These are phyloP conservation scores for Circinella umbellata DNA, from an alignment of 371 early-diverging fungal species.

Conservation along the genomic window DNA sequence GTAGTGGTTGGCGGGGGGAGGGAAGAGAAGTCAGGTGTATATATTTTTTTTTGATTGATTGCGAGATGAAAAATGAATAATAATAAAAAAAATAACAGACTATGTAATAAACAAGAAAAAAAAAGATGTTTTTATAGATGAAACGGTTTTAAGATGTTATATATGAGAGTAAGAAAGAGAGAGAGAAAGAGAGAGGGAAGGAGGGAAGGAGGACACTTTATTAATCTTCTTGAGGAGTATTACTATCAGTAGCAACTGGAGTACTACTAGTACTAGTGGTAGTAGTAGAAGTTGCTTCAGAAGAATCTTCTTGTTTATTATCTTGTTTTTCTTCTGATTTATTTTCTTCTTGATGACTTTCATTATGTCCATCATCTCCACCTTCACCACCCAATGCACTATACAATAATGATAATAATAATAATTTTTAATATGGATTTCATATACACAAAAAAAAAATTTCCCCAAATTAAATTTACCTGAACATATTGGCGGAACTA, in stretches of 20 bases:
- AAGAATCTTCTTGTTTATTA: not conserved
- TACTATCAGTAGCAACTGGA: not conserved
- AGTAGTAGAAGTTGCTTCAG: not conserved
- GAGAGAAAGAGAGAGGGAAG: not conserved
- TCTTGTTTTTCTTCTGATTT: not conserved
- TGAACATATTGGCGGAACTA: constrained; percentile 61
- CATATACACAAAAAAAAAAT: too few relatives aligned
- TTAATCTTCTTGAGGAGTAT: constrained; percentile 2
- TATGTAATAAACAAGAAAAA: too few relatives aligned
- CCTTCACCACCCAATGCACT: constrained; percentile 19
- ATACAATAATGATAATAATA: too few relatives aligned
- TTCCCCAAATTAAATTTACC: constrained; percentile 18
- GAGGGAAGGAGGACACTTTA: not conserved
- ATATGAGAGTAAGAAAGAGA: not conserved
- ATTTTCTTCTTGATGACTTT: not conserved
- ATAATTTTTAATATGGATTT: not conserved
- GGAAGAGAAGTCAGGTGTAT: too few relatives aligned
- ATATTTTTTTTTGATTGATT: too few relatives aligned
- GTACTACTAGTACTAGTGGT: not conserved
- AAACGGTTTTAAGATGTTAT: too few relatives aligned
- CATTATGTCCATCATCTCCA: constrained; percentile 5
- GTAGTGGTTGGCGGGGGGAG: too few relatives aligned
- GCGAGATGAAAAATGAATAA: too few relatives aligned
- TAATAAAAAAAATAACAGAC: too few relatives aligned
- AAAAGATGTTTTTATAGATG: too few relatives aligned